Evolutionary conservation across 2,329 filamentous ascomycete genomes (phyloP), one percentile per base, ranked within the genome.

Genomic region (Eutypa lata): DNA sequence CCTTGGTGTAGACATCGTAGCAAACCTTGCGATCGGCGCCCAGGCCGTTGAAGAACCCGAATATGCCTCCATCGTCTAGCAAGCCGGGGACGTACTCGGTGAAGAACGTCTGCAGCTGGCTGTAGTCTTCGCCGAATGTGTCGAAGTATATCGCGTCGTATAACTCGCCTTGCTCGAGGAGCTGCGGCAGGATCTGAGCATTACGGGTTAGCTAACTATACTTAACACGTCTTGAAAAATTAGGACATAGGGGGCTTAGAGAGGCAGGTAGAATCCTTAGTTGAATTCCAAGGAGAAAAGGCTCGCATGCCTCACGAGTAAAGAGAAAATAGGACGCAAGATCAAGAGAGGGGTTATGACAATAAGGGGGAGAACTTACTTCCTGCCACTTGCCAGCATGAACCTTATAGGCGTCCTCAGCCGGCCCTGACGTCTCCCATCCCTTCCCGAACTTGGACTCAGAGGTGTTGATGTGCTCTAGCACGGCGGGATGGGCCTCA

Each of bases 111-210:
- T 88, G 87, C 26, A 97, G 83, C 68, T 93, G 89, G 2, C 79
- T 77, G 71, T 97, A 99, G 58, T 94, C 90, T 73, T 99, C 94
- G 7, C 91, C 94, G 70, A 97, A 97, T 0, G 94, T 99, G 68
- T 99, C 94, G 66, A 97, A 97, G 76, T 97, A 99, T 61, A 99
- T 90, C 26, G 88, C 90, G 66, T 96, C 90, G 65, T 93, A 92
- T 13, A 84, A 74, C 63, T 88, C 80, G 10, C 88, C 88, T 40
- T 83, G 73, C 54, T 83, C 81, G 1, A 93, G 73, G 7, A 96
- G 75, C 48, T 76, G 74, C 0, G 87, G 88, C 16, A 92, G 76
- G 42, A 45, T 21, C 42, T 45, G 42, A 3, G 22, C 13, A 21
- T 10, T 18, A 19, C 13, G 3, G 18, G 38, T 42, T 42, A 42